Evolutionary conservation across 805 yeast genomes (phyloP), one percentile per base, ranked within the genome.

Genomic region (Candida tibetensis): DNA sequence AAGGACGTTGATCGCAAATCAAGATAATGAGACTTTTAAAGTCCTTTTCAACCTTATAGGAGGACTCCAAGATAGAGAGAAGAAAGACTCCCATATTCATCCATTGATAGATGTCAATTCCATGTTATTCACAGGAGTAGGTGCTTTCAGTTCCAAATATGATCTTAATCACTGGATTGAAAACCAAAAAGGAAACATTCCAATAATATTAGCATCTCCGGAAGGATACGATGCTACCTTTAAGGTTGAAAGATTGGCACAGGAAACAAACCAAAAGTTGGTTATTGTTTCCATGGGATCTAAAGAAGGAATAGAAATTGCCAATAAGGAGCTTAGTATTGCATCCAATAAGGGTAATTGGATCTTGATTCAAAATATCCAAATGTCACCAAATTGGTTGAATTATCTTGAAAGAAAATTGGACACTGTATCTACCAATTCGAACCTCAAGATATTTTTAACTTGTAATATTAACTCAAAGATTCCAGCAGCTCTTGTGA

Each of bases 301-400:
- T 0, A 53, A 57, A 17, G 95, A 87, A 57, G 82, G 85, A 7
- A 57, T 68, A 2, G 72, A 65, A 2, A 60, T 69, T 28, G 90
- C 91, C 0, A 76, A 74, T 16, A 60, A 65, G 34, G 76, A 77
- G n/a, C 60, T 87, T 6, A 51, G 55, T 1, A 58, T 55, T 7
- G 76, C 79, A 0, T 52, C 71, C 1, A 60, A 54, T n/a, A 52
- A 53, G 1, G 88, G 86, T 0, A 49, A 57, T 1, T 88, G 96
- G 96, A 57, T 91, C 0, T 49, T 90, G 19, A 58, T 91, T 21
- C 95, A 91, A 53, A 90, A 90, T 52, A 65, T 86, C 9, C 96
- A 91, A 42, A 73, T 84, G 71, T 77, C 93, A 0, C 63, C 74
- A 1, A 57, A 53, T 3, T 83, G 95, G 88, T 61, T 85, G 18